Evolutionary conservation across 2,329 filamentous ascomycete species (phyloP).

Genomic region (Sporothrix brasiliensis): DNA sequence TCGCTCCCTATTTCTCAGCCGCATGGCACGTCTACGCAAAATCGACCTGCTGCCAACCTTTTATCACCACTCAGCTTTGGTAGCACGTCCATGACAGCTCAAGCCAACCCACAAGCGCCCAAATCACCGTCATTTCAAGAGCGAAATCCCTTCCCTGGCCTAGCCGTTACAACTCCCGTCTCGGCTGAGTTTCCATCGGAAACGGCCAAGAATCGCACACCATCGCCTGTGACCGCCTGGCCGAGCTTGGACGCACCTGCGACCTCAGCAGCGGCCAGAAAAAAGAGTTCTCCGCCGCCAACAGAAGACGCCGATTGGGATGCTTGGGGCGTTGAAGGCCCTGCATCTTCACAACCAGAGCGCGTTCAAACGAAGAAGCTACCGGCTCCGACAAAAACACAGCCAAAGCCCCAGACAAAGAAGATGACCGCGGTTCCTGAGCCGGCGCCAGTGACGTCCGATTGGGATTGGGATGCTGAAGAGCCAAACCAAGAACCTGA

Average conservation of each 20-base stretch:
- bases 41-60: constrained; percentile 38
- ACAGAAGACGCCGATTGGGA: constrained; percentile 54
- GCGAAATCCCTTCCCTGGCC: constrained; percentile 56
- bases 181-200: constrained; percentile 43
- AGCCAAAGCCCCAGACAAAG: constrained; percentile 8
- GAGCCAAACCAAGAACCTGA: constrained; percentile 37
- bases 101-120: constrained; percentile 43
- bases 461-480: constrained; percentile 57
- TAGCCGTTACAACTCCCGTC: constrained; percentile 52
- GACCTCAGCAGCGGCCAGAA: constrained; percentile 17
- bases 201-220: constrained; percentile 42
- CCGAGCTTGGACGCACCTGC: constrained; percentile 42
- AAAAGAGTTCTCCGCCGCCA: constrained; percentile 30
- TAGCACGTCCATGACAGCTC: constrained; percentile 39
- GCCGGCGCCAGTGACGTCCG: constrained; percentile 31
- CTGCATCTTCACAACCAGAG: neutral
- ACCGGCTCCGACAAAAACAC: neutral
- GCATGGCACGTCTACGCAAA: constrained; percentile 27
- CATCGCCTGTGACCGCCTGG: constrained; percentile 53
- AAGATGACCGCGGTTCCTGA: constrained; percentile 34
- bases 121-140: constrained; percentile 58
- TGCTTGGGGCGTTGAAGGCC: constrained; percentile 39
- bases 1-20: neutral
- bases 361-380: neutral
- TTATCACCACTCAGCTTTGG: constrained; percentile 44